Conservation (phyloP, 495 filamentous ascomycete genomes). For the Xylaria venustula region DNA sequence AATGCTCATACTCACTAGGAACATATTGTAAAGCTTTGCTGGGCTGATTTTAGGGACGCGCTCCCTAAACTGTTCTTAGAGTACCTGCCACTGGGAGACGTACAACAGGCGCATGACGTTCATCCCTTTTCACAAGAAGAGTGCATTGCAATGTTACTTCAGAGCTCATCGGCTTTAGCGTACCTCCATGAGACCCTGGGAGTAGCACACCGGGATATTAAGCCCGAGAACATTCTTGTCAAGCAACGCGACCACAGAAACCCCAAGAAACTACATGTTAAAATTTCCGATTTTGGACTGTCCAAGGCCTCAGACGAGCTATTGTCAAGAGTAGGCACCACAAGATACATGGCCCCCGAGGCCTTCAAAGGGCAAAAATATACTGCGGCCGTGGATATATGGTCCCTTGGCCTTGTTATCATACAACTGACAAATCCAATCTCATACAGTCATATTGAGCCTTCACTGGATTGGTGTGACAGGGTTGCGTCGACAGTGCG, state of each 20-base stretch:
- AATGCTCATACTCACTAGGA: background rate
- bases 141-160: background rate
- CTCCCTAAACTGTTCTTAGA: background rate
- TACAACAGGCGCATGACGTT: background rate
- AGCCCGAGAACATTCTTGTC: slow-evolving; percentile 4
- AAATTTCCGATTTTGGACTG: background rate
- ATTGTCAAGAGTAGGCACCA: background rate
- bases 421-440: too few relatives aligned
- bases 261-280: background rate
- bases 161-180: background rate
- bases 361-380: background rate
- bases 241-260: background rate
- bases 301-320: background rate
- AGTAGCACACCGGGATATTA: slow-evolving; percentile 1
- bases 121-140: background rate
- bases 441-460: too few relatives aligned
- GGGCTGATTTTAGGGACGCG: too few relatives aligned
- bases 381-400: slow-evolving; percentile 12
- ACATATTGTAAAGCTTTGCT: background rate
- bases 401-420: slow-evolving; percentile 14
- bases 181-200: background rate
- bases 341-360: background rate
- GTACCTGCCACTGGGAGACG: background rate
- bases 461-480: too few relatives aligned
- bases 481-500: too few relatives aligned